Conservation (phyloP, 2,329 filamentous ascomycete species). For the Alternaria triticina region DNA sequence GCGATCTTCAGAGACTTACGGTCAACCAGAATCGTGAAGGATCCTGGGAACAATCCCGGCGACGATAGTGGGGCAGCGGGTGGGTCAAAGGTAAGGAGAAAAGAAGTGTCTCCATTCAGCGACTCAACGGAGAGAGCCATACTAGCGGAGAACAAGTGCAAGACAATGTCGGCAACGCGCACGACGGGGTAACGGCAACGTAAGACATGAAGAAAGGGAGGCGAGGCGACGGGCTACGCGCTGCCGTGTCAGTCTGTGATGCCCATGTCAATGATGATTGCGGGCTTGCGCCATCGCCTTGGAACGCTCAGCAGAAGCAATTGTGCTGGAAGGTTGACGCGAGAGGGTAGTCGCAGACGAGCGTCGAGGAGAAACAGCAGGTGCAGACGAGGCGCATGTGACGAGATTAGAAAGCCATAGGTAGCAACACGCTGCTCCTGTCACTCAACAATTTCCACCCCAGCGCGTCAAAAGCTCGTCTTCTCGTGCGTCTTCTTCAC, state of each 20-base stretch:
- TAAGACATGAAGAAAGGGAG: constrained; percentile 4
- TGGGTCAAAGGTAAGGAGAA: constrained; percentile 68
- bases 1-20: constrained; percentile 38
- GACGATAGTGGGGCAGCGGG: constrained; percentile 52
- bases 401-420: constrained; percentile 5
- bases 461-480: neutral
- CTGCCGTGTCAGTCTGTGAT: constrained; percentile 14
- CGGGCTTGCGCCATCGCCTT: constrained; percentile 4
- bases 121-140: constrained; percentile 71
- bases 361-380: neutral
- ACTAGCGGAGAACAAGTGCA: constrained; percentile 8
- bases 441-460: neutral
- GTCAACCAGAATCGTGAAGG: constrained; percentile 73
- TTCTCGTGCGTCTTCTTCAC: neutral
- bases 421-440: neutral
- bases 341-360: constrained; percentile 15
- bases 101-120: constrained; percentile 69
- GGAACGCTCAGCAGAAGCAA: constrained; percentile 4
- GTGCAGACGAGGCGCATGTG: constrained; percentile 12
- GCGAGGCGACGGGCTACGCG: neutral
- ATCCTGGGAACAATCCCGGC: constrained; percentile 50
- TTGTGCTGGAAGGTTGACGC: constrained; percentile 13
- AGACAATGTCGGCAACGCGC: constrained; percentile 4
- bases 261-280: constrained; percentile 8
- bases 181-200: neutral